phyloP scores from a whole-genome alignment of 768 basidiomycete species.

The Suillus lakei region DNA sequence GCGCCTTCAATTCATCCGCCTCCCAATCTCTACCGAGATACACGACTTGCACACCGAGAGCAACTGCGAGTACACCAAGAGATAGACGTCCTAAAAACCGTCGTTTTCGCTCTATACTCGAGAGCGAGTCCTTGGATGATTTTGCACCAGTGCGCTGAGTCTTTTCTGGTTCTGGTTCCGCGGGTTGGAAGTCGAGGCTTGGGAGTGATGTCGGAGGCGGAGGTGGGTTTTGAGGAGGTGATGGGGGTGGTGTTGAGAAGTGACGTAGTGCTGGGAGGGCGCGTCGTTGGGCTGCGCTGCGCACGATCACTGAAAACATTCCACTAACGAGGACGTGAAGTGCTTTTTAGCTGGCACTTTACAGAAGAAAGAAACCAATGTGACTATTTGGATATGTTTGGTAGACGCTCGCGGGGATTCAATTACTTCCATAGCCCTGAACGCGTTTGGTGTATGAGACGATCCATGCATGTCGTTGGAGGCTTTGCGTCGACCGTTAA shows the following conservation, averaged over 20 bases:
- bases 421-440: constrained; percentile 44
- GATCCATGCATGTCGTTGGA: constrained; percentile 87
- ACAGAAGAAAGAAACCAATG: not conserved
- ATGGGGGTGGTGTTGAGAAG: constrained; percentile 29
- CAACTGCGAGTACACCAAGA: constrained; percentile 57
- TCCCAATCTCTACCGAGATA: constrained; percentile 85
- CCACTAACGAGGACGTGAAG: constrained; percentile 1
- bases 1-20: constrained; percentile 65
- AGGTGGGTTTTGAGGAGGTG: constrained; percentile 10
- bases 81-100: constrained; percentile 58
- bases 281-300: constrained; percentile 27
- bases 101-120: constrained; percentile 76
- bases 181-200: constrained; percentile 70
- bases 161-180: constrained; percentile 45
- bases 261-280: constrained; percentile 24
- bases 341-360: constrained; percentile 1
- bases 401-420: not conserved
- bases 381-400: not conserved
- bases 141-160: constrained; percentile 71
- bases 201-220: constrained; percentile 35
- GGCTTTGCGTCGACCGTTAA: constrained; percentile 87
- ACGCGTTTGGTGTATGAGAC: constrained; percentile 96
- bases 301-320: constrained; percentile 30
- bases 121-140: constrained; percentile 79
- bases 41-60: constrained; percentile 57